Evolutionary conservation across 1,284 basidiomycete species (phyloP), one percentile per base, ranked within the genome.

Genomic region (Leccinum griseonigrum): DNA sequence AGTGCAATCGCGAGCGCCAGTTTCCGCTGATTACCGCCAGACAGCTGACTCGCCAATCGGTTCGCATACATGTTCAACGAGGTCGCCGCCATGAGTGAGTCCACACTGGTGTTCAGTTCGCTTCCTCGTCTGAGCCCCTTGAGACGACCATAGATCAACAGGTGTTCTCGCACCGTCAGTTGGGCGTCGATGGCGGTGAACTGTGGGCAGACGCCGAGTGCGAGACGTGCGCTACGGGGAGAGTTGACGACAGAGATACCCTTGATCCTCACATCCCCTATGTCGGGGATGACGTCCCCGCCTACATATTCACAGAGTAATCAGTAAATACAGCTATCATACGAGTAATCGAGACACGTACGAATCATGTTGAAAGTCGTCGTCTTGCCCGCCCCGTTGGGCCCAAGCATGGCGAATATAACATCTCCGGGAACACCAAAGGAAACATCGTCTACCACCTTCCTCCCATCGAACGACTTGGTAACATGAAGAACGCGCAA

Each of bases 331-430:
- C 28, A 36, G 3, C 13, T 48, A 3, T 54, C 34, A 55, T n/a
- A 4, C 52, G 13, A 56, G 57, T 28, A 56, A 18, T 59, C 5
- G 0, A 14, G 48, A 58, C 10, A 79, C 86, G 64, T 67, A 86
- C 88, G 84, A 64, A 91, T 90, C 70, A 90, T 83, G 64, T 90
- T 87, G 73, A 91, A 90, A 0, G 85, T 87, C 0, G 91, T 92
- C 3, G 89, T 92, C 75, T 93, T 93, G 0, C 88, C 88, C 3
- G 90, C 91, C 1, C 91, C 91, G 65, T 93, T 94, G 1, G 91
- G 90, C 3, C 91, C 92, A 16, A 93, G 79, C 64, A 94, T 74
- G 3, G 88, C 88, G 64, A 92, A 90, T 2, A 89, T 82, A 1
- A 86, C 86, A 53, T 90, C 82, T 18, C 74, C 74, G 0, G 83